Evolutionary conservation across 2,329 filamentous ascomycete genomes (phyloP), one percentile per base, ranked within the genome.

Genomic region (Talaromyces sp.): DNA sequence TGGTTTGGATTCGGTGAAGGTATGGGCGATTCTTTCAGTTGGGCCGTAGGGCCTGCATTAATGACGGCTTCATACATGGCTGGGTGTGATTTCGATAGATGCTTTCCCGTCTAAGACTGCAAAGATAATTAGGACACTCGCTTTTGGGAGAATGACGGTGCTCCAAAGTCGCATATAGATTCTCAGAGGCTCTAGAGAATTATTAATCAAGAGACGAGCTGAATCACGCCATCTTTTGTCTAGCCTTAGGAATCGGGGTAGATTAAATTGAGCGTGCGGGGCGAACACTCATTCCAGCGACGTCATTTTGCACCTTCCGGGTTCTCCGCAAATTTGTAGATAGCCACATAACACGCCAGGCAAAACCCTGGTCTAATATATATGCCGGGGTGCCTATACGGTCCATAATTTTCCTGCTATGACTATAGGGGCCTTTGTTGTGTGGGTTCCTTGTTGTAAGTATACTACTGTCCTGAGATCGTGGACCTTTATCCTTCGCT

Each of bases 21-120:
- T 39, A 82, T 78, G 1, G 77, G 74, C 3, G 73, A 73, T 52
- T 84, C 80, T 11, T 78, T 72, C 50, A 84, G 11, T 35, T 66
- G 43, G 8, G 19, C 56, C 24, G 47, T 50, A 16, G 64, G 64
- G 9, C 64, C 64, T 13, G 60, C 24, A n/a, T 41, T 47, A 31
- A 66, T 39, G n/a, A 63, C 47, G 43, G 11, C 41, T 58, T 58
- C 56, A 13, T 58, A 58, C 56, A 58, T 58, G 35, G 37, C 56
- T 58, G 24, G 16, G 10, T 58, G 19, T 19, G 16, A 14, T 31
- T 41, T 58, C 37, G 37, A 16, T 3, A 31, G 14, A 9, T 50
- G 47, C 22, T 27, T 31, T 24, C 27, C 4, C 7, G 24, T 35
- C 10, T 13, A 35, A 54, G 16, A 3, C 16, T 49, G 9, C 27